Evolutionary conservation across 164 flowering plant species (phyloP).

Genomic region (Chimonanthus salicifolius): DNA sequence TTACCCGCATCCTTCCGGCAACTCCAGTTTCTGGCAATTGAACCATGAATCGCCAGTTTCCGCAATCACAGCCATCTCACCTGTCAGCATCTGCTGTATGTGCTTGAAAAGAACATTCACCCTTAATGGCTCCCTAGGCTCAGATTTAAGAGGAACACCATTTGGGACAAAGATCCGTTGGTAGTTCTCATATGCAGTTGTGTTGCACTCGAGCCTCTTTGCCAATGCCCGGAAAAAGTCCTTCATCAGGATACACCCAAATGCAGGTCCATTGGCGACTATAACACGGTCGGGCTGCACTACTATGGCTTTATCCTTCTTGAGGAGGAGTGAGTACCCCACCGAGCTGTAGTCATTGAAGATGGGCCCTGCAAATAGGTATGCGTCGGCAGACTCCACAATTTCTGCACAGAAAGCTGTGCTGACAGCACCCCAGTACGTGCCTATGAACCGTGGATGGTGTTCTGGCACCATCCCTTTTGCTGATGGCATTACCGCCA

Average conservation of each 20-base stretch:
- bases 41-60: slow-evolving; percentile 94
- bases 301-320: slow-evolving; percentile 74
- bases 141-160: slow-evolving; percentile 42
- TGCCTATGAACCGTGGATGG: slow-evolving; percentile 26
- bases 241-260: slow-evolving; percentile 73
- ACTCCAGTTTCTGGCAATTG: slow-evolving; percentile 69
- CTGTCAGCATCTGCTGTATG: slow-evolving; percentile 61
- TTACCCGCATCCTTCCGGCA: slow-evolving; percentile 81
- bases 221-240: slow-evolving; percentile 59
- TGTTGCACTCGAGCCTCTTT: slow-evolving; percentile 47
- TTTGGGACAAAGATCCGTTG: slow-evolving; percentile 62
- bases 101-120: slow-evolving; percentile 76
- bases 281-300: slow-evolving; percentile 75
- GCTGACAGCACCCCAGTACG: slow-evolving; percentile 87
- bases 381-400: slow-evolving; percentile 85
- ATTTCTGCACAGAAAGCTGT: slow-evolving; percentile 75
- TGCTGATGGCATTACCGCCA: slow-evolving; percentile 76
- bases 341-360: slow-evolving; percentile 86
- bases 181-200: slow-evolving; percentile 61
- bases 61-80: slow-evolving; percentile 62
- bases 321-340: slow-evolving; percentile 75
- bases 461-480: slow-evolving; percentile 51
- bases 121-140: slow-evolving; percentile 56
- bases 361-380: slow-evolving; percentile 75
- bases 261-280: slow-evolving; percentile 61